A percentile compares a stretch with the other conserved stretches of the same genome.
These are phyloP conservation scores for Pezicula carpinea DNA, from an alignment of 2,329 filamentous ascomycete genomes.

Conservation along the genomic window DNA sequence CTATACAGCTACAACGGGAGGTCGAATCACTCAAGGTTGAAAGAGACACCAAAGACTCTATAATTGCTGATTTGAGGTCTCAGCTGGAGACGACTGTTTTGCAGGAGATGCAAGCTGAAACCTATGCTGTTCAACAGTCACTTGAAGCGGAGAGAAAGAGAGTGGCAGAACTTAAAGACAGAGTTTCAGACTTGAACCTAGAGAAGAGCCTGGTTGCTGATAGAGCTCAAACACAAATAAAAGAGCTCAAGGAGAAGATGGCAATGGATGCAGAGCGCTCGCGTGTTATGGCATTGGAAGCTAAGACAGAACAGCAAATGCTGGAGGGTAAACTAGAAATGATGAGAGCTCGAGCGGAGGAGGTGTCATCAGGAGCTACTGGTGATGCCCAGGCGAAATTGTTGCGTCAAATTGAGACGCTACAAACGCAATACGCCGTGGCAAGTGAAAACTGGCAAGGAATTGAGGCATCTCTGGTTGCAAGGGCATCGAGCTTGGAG, in stretches of 20 bases:
- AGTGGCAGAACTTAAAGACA: constrained; percentile 51
- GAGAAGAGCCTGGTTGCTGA: constrained; percentile 75
- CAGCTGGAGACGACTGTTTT: constrained; percentile 66
- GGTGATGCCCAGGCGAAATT: constrained; percentile 86
- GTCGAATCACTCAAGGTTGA: constrained; percentile 59
- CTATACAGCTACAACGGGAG: constrained; percentile 49
- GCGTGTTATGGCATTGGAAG: constrained; percentile 65
- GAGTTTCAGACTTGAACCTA: constrained; percentile 61
- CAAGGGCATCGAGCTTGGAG: constrained; percentile 73
- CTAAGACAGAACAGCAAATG: constrained; percentile 70
- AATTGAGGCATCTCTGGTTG: constrained; percentile 81
- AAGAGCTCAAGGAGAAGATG: constrained; percentile 67
- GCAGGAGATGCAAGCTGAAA: constrained; percentile 61
- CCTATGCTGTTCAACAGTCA: constrained; percentile 61
- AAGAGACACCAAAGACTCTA: constrained; percentile 56
- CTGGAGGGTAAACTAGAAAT: constrained; percentile 89
- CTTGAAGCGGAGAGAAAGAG: constrained; percentile 60
- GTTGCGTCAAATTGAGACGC: constrained; percentile 86
- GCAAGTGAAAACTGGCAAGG: constrained; percentile 98
- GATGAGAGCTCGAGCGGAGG: constrained; percentile 79
- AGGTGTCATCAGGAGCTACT: constrained; percentile 75
- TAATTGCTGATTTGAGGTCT: constrained; percentile 62
- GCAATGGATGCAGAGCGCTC: constrained; percentile 68
- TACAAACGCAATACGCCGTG: constrained; percentile 91
- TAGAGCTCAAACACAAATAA: constrained; percentile 63